Evolutionary conservation across 106 monocot genomes (phyloP).

Genomic region (Apostasia ramifera): DNA sequence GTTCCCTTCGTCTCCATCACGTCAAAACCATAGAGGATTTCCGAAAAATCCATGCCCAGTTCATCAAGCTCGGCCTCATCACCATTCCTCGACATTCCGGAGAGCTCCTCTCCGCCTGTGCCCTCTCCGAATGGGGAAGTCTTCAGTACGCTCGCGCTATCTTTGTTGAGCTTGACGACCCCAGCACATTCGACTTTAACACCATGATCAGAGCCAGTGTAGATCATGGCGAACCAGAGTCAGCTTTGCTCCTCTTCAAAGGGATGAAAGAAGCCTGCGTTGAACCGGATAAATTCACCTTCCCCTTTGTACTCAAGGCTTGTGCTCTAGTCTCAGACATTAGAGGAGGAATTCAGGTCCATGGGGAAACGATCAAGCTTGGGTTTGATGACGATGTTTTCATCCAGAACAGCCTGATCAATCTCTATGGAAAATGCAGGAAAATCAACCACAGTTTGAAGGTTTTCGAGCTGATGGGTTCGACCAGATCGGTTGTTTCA

Average conservation of each 20-base stretch:
- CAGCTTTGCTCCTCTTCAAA: slow-evolving; percentile 34
- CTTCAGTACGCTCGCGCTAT: slow-evolving; percentile 59
- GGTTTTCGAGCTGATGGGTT: slow-evolving; percentile 47
- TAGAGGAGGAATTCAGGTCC: slow-evolving; percentile 45
- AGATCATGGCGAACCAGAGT: slow-evolving; percentile 19
- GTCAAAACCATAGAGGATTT: slow-evolving; percentile 47
- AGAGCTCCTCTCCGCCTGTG: slow-evolving; percentile 47
- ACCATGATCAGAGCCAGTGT: slow-evolving; percentile 58
- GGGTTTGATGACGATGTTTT: slow-evolving; percentile 40
- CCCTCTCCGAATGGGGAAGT: slow-evolving; percentile 60
- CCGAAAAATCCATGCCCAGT: slow-evolving; percentile 60
- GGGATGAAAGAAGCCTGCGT: slow-evolving; percentile 38
- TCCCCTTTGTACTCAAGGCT: slow-evolving; percentile 71
- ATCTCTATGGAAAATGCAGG: slow-evolving; percentile 67
- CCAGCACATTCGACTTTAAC: slow-evolving; percentile 57
- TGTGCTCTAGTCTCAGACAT: slow-evolving; percentile 31
- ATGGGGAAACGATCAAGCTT: slow-evolving; percentile 42
- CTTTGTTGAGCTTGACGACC: slow-evolving; percentile 36
- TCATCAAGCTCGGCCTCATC: slow-evolving; percentile 61
- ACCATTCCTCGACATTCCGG: slow-evolving; percentile 18
- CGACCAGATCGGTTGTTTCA: slow-evolving; percentile 37
- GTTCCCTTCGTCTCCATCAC: slow-evolving; percentile 16
- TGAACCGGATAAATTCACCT: slow-evolving; percentile 60
- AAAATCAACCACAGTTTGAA: slow-evolving; percentile 23
- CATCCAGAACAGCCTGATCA: slow-evolving; percentile 65